A percentile compares a stretch with the other conserved stretches of the same genome.
Conservation (phyloP, 2,329 filamentous ascomycete genomes). For the Beauveria australis region DNA sequence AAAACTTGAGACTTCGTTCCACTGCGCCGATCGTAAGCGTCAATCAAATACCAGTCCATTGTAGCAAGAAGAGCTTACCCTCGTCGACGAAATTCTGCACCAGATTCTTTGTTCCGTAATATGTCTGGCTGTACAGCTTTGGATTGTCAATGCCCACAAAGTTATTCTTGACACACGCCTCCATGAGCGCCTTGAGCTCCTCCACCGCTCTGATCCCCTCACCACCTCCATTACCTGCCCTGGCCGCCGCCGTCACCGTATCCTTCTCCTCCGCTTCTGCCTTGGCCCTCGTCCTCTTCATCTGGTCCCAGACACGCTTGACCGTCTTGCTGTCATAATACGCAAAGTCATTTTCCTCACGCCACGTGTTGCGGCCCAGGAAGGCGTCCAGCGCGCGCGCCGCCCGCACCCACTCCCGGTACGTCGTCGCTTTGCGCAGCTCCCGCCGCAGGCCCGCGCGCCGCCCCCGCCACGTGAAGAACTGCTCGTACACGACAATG, state of each 20-base stretch:
- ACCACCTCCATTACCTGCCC: slow-evolving; percentile 25
- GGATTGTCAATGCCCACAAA: slow-evolving; percentile 94
- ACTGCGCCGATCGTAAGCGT: slow-evolving; percentile 33
- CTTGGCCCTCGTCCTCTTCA: slow-evolving; percentile 54
- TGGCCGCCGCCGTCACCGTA: neutral
- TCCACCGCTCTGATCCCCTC: slow-evolving; percentile 50
- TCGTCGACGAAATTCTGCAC: slow-evolving; percentile 89
- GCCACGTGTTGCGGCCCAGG: slow-evolving; percentile 74
- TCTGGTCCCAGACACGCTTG: slow-evolving; percentile 65
- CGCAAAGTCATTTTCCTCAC: slow-evolving; percentile 65
- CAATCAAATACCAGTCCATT: neutral
- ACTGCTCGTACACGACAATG: slow-evolving; percentile 87
- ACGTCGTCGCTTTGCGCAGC: slow-evolving; percentile 64
- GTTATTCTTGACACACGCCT: slow-evolving; percentile 95
- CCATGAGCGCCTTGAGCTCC: slow-evolving; percentile 68
- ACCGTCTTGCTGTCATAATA: slow-evolving; percentile 89
- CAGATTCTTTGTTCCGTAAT: slow-evolving; percentile 92
- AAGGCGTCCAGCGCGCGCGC: slow-evolving; percentile 74
- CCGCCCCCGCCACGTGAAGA: slow-evolving; percentile 78
- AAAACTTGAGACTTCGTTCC: slow-evolving; percentile 56
- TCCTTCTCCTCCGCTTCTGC: slow-evolving; percentile 42
- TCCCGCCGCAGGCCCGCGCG: slow-evolving; percentile 62
- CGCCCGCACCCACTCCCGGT: slow-evolving; percentile 73
- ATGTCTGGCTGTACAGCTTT: slow-evolving; percentile 91
- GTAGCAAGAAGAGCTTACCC: slow-evolving; percentile 34